These are phyloP conservation scores for Claviceps maximensis DNA, from an alignment of 2,329 filamentous ascomycete species.

Conservation along the genomic window DNA sequence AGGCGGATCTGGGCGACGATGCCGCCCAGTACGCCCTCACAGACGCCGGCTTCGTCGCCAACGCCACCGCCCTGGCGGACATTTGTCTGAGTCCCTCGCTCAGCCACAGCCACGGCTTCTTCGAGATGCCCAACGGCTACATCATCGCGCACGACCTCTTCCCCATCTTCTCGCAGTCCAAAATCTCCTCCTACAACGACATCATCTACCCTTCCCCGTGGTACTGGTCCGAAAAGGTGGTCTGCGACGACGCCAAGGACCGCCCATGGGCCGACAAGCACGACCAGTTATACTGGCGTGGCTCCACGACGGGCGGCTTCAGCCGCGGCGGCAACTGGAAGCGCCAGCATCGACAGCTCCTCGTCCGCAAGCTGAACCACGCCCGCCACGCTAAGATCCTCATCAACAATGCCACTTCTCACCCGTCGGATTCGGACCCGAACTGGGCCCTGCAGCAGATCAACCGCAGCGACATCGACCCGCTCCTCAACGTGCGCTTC, in stretches of 20 bases:
- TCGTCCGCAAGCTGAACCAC: constrained; percentile 49
- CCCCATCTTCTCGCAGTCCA: constrained; percentile 90
- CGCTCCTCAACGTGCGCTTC: constrained; percentile 76
- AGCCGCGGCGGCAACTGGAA: constrained; percentile 84
- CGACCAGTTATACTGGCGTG: constrained; percentile 80
- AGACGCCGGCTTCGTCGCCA: constrained; percentile 77
- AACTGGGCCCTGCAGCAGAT: constrained; percentile 53
- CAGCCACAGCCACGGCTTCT: constrained; percentile 70
- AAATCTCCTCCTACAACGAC: constrained; percentile 82
- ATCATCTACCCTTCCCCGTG: constrained; percentile 91
- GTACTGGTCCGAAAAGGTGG: constrained; percentile 87
- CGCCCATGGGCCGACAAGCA: constrained; percentile 60
- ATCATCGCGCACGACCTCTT: constrained; percentile 70
- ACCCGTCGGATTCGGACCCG: constrained; percentile 22
- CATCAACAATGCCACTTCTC: constrained; percentile 59
- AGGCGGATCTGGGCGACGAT: constrained; percentile 56
- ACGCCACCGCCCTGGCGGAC: constrained; percentile 78
- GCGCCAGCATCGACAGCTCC: constrained; percentile 76
- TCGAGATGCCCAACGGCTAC: constrained; percentile 84
- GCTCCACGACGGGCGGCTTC: constrained; percentile 90
- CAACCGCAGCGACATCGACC: constrained; percentile 50
- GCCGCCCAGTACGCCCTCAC: constrained; percentile 52
- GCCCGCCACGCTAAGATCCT: constrained; percentile 79
- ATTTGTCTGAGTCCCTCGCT: constrained; percentile 82
- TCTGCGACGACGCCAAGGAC: constrained; percentile 61